Conservation (phyloP, 139 green algal genomes). For the Ettlia oleoabundans region DNA sequence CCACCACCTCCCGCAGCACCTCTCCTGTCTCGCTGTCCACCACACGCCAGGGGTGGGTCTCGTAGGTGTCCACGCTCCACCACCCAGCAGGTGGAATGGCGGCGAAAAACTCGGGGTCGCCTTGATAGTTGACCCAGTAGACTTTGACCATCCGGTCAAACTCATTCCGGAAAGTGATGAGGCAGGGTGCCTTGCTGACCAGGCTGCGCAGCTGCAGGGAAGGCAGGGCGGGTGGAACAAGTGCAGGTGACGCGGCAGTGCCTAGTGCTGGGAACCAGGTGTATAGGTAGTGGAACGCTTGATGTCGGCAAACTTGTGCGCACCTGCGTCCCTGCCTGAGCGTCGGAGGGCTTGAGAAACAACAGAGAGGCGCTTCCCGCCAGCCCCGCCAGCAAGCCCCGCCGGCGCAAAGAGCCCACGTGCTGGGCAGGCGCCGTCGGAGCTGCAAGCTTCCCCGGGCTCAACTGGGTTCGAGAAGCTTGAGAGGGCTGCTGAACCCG, state of each 20-base stretch:
- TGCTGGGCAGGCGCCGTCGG: neutral
- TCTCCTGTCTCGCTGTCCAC: slow-evolving; percentile 9
- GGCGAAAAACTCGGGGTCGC: slow-evolving; percentile 23
- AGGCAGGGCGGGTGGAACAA: neutral
- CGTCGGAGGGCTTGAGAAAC: neutral
- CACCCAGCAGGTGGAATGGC: slow-evolving; percentile 2
- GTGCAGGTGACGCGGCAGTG: no score
- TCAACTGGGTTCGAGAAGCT: no score
- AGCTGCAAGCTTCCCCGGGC: no score
- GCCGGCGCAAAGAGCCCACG: neutral
- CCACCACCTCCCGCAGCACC: slow-evolving; percentile 22
- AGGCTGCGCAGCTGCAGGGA: neutral
- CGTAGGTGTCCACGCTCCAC: slow-evolving; percentile 24
- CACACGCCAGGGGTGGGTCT: slow-evolving; percentile 28
- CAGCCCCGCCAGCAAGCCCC: neutral
- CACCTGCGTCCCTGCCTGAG: neutral
- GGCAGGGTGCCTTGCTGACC: neutral
- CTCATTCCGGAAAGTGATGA: slow-evolving; percentile 20
- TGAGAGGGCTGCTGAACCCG: no score
- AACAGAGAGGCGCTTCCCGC: neutral
- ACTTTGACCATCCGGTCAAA: slow-evolving; percentile 6
- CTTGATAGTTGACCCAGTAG: slow-evolving; percentile 19
- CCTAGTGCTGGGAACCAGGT: no score
- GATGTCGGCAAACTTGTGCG: no score
- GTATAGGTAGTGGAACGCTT: no score